Evolutionary conservation across 768 basidiomycete species (phyloP).

Genomic region (Chiua virens): DNA sequence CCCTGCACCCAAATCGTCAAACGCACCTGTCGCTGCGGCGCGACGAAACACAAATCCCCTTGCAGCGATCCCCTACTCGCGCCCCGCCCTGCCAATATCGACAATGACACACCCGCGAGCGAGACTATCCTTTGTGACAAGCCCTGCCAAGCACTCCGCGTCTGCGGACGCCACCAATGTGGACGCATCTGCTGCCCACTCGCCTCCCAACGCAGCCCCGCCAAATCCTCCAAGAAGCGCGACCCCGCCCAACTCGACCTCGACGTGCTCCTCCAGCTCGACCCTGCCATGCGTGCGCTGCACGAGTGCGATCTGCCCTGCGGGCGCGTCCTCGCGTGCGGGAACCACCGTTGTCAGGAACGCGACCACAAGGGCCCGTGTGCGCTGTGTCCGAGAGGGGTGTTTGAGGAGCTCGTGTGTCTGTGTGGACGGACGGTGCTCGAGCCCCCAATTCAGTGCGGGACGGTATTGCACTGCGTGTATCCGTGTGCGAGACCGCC

Average conservation of each 20-base stretch:
- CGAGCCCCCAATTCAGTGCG: constrained; percentile 88
- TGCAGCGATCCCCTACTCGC: constrained; percentile 42
- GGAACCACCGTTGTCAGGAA: constrained; percentile 76
- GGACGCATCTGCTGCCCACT: constrained; percentile 86
- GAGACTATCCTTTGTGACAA: constrained; percentile 82
- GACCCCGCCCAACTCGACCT: constrained; percentile 16
- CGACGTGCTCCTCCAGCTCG: constrained; percentile 31
- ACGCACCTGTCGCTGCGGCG: constrained; percentile 85
- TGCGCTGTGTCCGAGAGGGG: constrained; percentile 79
- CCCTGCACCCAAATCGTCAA: constrained; percentile 72
- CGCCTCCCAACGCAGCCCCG: constrained; percentile 57
- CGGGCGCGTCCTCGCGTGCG: constrained; percentile 69
- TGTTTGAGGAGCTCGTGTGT: constrained; percentile 91
- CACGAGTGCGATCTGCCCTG: constrained; percentile 87
- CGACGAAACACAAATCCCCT: constrained; percentile 48
- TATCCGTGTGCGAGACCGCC: constrained; percentile 76
- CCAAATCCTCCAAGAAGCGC: constrained; percentile 50
- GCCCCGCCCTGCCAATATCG: constrained; percentile 10
- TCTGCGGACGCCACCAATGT: constrained; percentile 89
- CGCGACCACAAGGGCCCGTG: constrained; percentile 84
- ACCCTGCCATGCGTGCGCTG: constrained; percentile 63
- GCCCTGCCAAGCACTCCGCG: constrained; percentile 72
- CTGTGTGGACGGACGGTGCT: constrained; percentile 83
- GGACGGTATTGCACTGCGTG: constrained; percentile 71
- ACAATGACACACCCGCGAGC: constrained; percentile 33